These are phyloP conservation scores for Suhomyces wounanorum DNA, from an alignment of 1,139 yeast species.

Conservation along the genomic window DNA sequence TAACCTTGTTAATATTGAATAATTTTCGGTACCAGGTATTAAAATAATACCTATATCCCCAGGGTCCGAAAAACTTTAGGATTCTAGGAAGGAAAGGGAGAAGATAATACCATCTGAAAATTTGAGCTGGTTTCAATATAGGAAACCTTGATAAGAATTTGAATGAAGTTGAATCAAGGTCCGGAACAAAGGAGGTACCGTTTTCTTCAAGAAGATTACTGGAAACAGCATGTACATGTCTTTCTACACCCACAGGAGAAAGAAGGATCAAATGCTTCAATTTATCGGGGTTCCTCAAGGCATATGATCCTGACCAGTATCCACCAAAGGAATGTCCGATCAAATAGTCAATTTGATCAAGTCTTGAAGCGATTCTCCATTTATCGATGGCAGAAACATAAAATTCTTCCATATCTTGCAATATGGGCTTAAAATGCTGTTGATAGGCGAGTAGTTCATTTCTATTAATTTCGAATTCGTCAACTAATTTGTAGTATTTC, in stretches of 20 bases:
- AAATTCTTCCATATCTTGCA: slow-evolving; percentile 41
- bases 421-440: slow-evolving; percentile 43
- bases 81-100: slow-evolving; percentile 48
- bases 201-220: slow-evolving; percentile 27
- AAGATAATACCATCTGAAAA: slow-evolving; percentile 41
- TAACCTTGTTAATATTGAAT: slow-evolving; percentile 46
- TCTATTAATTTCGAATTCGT: slow-evolving; percentile 33
- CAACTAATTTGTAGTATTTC: slow-evolving; percentile 45
- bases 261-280: slow-evolving; percentile 70
- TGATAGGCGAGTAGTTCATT: slow-evolving; percentile 32
- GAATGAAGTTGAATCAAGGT: slow-evolving; percentile 39
- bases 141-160: slow-evolving; percentile 51
- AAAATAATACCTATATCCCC: slow-evolving; percentile 48
- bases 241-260: slow-evolving; percentile 90
- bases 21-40: slow-evolving; percentile 48
- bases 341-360: slow-evolving; percentile 41
- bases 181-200: slow-evolving; percentile 28
- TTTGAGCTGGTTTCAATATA: slow-evolving; percentile 31
- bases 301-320: slow-evolving; percentile 48
- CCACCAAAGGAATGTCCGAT: slow-evolving; percentile 52
- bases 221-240: slow-evolving; percentile 63
- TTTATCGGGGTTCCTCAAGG: slow-evolving; percentile 50
- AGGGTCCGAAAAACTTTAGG: slow-evolving; percentile 51
- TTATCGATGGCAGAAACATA: slow-evolving; percentile 40
- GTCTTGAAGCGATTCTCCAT: slow-evolving; percentile 37